Percentiles rank a stretch among this genome's conserved stretches.
These are phyloP conservation scores for Plasmodium falciparum DNA, from an alignment of 169 alveolate species.

Conservation along the genomic window DNA sequence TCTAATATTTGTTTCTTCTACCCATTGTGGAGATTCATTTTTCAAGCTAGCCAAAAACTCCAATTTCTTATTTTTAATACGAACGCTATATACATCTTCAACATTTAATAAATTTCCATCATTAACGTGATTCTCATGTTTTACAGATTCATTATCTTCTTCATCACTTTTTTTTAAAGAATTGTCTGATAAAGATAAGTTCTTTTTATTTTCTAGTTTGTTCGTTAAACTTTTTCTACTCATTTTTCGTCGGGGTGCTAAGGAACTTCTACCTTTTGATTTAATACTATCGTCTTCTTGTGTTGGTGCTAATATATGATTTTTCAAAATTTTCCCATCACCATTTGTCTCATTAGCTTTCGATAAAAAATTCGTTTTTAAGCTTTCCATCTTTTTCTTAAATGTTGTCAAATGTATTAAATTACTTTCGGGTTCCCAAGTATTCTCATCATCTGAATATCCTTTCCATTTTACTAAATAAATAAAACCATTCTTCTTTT, in stretches of 20 bases:
- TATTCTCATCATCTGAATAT: conserved; percentile 84
- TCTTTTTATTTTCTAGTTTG: conserved; percentile 49
- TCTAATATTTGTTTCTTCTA: conserved; percentile 66
- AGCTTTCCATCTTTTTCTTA: conserved; percentile 68
- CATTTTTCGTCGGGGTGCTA: conserved; percentile 27
- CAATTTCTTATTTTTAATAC: conserved; percentile 65
- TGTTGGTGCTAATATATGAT: conserved; percentile 2
- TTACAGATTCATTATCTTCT: conserved; percentile 47
- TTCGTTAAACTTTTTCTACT: conserved; percentile 21
- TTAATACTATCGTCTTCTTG: conserved; percentile 45
- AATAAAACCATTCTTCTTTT: conserved; percentile 62
- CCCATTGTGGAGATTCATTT: conserved; percentile 73
- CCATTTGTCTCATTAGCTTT: conserved; percentile 21
- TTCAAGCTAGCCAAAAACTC: conserved; percentile 73
- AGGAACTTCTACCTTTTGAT: conserved; percentile 43
- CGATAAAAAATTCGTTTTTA: conserved; percentile 39
- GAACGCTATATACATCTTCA: conserved; percentile 74
- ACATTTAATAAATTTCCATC: conserved; percentile 52
- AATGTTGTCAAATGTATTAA: conserved; percentile 65
- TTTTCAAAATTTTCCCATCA: conserved; percentile 31
- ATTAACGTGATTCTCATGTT: conserved; percentile 25
- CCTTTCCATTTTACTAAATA: conserved; percentile 87
- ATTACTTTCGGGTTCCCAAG: conserved; percentile 87
- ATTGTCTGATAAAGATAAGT: conserved; percentile 24
- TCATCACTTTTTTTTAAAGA: conserved; percentile 55